Percentiles rank a stretch among this genome's conserved stretches.
These are phyloP conservation scores for Primulina eburnea DNA, from an alignment of 257 asterid genomes.

Conservation along the genomic window DNA sequence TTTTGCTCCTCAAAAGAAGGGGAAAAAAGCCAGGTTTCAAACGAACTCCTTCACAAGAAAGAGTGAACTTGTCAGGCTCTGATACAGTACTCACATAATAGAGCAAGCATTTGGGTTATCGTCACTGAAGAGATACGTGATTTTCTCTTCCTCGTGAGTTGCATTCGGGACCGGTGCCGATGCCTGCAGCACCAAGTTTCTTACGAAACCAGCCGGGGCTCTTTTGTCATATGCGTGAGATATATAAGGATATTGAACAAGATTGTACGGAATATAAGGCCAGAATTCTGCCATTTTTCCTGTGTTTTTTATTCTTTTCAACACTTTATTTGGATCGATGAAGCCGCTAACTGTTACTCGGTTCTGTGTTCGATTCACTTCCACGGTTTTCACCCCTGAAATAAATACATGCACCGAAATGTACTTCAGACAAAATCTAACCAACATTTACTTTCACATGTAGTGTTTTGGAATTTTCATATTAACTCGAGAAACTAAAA, in stretches of 20 bases:
- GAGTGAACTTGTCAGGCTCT: not conserved
- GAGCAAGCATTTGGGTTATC: constrained; percentile 88
- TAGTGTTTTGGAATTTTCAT: not conserved
- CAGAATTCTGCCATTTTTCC: constrained; percentile 86
- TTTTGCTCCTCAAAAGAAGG: not conserved
- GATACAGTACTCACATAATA: constrained; percentile 48
- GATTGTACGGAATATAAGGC: constrained; percentile 79
- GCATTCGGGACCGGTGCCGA: constrained; percentile 40
- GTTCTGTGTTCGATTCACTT: constrained; percentile 63
- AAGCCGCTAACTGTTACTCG: constrained; percentile 68
- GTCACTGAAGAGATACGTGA: constrained; percentile 65
- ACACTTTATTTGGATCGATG: constrained; percentile 63
- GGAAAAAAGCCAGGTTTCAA: not conserved
- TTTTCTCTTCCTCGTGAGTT: constrained; percentile 42
- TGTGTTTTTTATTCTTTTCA: constrained; percentile 62
- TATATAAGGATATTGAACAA: constrained; percentile 61
- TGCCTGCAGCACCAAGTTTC: constrained; percentile 51
- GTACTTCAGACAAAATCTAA: not conserved
- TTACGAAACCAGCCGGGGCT: constrained; percentile 79
- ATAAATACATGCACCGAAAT: not conserved
- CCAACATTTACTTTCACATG: not conserved
- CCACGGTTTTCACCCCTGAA: constrained; percentile 69
- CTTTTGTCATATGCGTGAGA: constrained; percentile 66
- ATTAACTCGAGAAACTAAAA: not conserved
- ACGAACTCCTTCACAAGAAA: not conserved